Conservation (phyloP, 768 basidiomycete species). For the Hericium coralloides region DNA sequence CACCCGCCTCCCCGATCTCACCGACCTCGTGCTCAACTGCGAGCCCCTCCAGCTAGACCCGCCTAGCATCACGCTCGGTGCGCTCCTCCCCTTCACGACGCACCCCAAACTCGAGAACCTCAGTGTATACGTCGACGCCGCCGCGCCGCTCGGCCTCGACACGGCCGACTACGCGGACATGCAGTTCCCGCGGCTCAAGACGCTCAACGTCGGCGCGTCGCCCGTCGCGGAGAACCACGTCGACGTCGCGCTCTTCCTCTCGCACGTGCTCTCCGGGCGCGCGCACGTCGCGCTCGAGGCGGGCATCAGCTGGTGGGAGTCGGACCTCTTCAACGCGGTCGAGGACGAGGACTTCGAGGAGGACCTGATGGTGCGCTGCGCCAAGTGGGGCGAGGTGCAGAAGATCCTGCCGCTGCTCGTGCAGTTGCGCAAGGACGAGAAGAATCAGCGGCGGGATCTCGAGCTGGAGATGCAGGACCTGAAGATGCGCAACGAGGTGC, state of each 20-base stretch:
- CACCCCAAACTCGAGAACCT: conserved; percentile 7
- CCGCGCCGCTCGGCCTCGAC: neutral
- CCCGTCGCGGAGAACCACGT: conserved; percentile 9
- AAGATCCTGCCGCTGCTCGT: conserved; percentile 10
- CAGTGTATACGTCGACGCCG: conserved; percentile 11
- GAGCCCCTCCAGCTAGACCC: conserved; percentile 9
- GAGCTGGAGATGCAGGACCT: conserved; percentile 14
- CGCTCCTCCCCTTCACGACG: conserved; percentile 1
- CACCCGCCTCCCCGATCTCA: conserved; percentile 6
- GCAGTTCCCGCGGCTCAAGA: conserved; percentile 1
- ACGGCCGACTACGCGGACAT: neutral
- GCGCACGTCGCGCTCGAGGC: conserved; percentile 2
- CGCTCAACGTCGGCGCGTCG: conserved; percentile 9
- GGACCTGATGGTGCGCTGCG: neutral
- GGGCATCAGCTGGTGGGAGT: conserved; percentile 6
- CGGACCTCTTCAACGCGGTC: neutral
- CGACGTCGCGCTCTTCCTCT: conserved; percentile 12
- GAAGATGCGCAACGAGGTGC: conserved; percentile 14
- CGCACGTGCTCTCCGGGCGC: conserved; percentile 8
- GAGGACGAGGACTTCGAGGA: conserved; percentile 1
- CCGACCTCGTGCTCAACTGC: conserved; percentile 9
- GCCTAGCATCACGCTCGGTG: conserved; percentile 3
- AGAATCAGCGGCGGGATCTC: conserved; percentile 6
- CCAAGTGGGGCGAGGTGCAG: conserved; percentile 7
- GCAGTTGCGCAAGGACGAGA: conserved; percentile 11